Base-by-base conservation (phyloP, 2,329 filamentous ascomycete genomes). In the Teratosphaeria destructans region DNA sequence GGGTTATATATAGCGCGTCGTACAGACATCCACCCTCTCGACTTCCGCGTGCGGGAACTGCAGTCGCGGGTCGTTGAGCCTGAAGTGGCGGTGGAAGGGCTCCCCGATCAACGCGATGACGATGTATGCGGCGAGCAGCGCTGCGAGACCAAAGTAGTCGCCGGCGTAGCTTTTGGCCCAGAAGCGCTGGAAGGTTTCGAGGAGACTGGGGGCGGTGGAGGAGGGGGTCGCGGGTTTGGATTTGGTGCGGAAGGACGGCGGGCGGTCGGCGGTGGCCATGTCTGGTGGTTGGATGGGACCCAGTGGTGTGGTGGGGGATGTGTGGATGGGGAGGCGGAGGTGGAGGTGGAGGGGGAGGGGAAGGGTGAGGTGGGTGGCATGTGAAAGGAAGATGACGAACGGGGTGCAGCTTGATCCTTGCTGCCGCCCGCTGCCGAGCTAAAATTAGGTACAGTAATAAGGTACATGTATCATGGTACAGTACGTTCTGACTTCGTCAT, bases 1-100 rank as follows among this genome's bases (percentile, higher is more conserved):
- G 4, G 29, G 4, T 2, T 3, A 32, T 32, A 32, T 32, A 3
- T 32, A 32, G 29, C 7, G 29, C 7, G 4, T 78, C 85, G 66
- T 79, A 88, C 87, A 72, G 14, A 95, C 85, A 7, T 90, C 81
- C 0, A 99, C 94, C 63, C 91, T 84, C 74, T 99, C 92, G 56
- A 87, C 76, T 59, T 87, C 80, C 26, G 94, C 90, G 75, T 95
- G 88, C 0, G 94, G 94, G 70, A 88, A 96, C 64, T 90, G 86
- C 61, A 97, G 90, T 56, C 85, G 79, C 27, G 89, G 81, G 72
- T 97, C 90, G 71, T 91, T 88, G 63, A 97, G 82, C 64, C 85
- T 88, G 77, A 99, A 97, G 84, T 96, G 88, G 75, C 90, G 90
- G 73, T 97, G 91, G 72, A 97, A 97, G 0, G 94, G 94, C 62